Evolutionary conservation across 164 flowering plant genomes (phyloP), one percentile per base, ranked within the genome.

Genomic region (Hamamelis virginiana): DNA sequence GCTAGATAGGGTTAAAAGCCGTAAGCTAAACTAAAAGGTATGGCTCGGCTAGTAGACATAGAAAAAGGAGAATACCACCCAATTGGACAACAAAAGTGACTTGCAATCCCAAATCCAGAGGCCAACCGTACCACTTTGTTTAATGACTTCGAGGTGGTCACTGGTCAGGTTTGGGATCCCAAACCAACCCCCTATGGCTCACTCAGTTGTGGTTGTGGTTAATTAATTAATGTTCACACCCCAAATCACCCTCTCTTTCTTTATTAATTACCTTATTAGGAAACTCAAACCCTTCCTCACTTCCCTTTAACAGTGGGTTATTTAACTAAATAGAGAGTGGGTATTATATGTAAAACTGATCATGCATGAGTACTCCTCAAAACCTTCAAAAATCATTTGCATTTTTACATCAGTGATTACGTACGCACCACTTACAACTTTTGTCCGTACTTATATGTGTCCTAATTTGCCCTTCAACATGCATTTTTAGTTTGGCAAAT

Each of bases 111-210:
- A 72, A 75, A 74, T 73, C 77, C 77, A 71, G 69, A 72, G 67
- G 64, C 71, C 66, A 76, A 66, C 64, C 66, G 48, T 66, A 51
- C 71, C 57, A 0, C 46, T 56, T 74, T 69, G 59, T 76, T 81
- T 76, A 60, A 58, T 72, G 25, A 64, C 64, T 76, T 75, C 73
- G 69, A 74, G 80, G 80, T 80, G 77, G 77, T 77, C 75, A 71
- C 78, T 80, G 77, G 77, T 77, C 75, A 71, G 76, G 67, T 65
- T 76, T 74, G 76, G 80, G 84, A 78, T 81, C 84, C 70, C 79
- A 60, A 79, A n/a, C n/a, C n/a, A n/a, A n/a, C n/a, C n/a, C 64
- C 76, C 19, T 8, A 22, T 45, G 16, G 25, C 10, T 43, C 57
- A 62, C 23, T 4, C 50, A 38, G 8, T 70, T 60, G 16, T 50